Evolutionary conservation across 139 green algal species (phyloP).

Genomic region (Chlorella sp.): DNA sequence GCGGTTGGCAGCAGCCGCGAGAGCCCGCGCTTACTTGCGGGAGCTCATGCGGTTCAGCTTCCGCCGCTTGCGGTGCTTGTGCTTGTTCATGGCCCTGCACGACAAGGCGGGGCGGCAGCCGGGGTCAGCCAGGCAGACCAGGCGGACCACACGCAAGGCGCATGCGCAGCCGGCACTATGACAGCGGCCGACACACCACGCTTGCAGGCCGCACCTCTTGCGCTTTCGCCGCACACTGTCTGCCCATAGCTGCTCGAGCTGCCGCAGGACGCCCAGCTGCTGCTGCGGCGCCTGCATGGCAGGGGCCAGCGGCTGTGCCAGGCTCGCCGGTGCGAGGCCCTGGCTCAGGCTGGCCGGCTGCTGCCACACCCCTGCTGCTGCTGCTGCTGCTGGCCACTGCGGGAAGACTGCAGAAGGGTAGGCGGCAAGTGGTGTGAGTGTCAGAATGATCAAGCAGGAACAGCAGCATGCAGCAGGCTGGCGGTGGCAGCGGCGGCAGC

Average conservation of each 20-base stretch:
- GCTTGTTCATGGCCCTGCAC: slow-evolving; percentile 68
- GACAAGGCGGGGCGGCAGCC: no score
- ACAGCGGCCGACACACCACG: no score
- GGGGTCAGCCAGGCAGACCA: no score
- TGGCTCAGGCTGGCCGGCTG: neutral
- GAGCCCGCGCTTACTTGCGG: no score
- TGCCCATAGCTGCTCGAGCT: neutral
- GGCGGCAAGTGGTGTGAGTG: neutral
- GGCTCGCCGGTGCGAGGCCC: neutral
- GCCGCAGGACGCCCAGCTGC: neutral
- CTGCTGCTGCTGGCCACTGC: neutral
- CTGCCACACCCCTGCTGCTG: neutral
- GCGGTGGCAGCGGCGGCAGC: neutral
- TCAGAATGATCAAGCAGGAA: neutral
- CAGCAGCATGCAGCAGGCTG: neutral
- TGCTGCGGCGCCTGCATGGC: neutral
- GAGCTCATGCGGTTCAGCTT: slow-evolving; percentile 15
- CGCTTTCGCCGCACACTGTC: slow-evolving; percentile 34
- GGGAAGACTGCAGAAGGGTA: neutral
- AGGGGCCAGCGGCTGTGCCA: neutral
- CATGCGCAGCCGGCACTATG: no score
- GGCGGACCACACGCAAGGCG: no score
- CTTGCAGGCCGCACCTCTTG: slow-evolving; percentile 31
- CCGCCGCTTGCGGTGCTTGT: slow-evolving; percentile 59
- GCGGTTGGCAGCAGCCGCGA: no score